Evolutionary conservation across 208 protist genomes (phyloP).

Genomic region (Crithidia brevicula): DNA sequence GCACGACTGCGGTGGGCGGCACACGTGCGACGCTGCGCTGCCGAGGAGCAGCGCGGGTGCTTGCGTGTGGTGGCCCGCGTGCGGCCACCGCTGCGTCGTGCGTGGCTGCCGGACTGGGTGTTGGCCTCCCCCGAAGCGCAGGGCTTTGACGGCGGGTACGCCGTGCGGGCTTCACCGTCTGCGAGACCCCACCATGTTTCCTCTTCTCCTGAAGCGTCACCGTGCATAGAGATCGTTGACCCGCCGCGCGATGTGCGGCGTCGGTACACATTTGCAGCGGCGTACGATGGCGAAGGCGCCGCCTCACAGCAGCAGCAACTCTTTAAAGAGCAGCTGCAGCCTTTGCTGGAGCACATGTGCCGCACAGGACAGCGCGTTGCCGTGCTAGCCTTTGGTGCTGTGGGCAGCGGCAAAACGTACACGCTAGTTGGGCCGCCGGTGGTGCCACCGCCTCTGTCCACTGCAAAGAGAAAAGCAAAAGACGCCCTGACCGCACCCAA

Average conservation of each 20-base stretch:
- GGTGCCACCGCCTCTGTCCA: conserved; percentile 8
- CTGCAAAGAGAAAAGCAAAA: not conserved
- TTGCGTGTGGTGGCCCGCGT: conserved; percentile 34
- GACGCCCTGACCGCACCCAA: not conserved
- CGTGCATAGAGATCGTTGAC: conserved; percentile 24
- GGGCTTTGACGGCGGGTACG: conserved; percentile 21
- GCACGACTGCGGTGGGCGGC: conserved; percentile 32
- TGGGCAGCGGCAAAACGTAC: conserved; percentile 75
- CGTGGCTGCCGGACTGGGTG: conserved; percentile 27
- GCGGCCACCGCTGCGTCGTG: conserved; percentile 18
- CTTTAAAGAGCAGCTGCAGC: conserved; percentile 38
- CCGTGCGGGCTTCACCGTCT: conserved; percentile 7
- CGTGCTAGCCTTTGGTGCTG: conserved; percentile 69
- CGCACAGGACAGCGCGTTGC: conserved; percentile 38
- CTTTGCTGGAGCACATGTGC: conserved; percentile 46
- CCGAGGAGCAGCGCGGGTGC: conserved; percentile 27
- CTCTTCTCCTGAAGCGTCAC: not conserved
- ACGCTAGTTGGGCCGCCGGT: conserved; percentile 55
- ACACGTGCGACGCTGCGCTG: conserved; percentile 33
- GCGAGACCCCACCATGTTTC: not conserved
- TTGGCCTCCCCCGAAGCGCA: conserved; percentile 5
- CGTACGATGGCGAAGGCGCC: conserved; percentile 14
- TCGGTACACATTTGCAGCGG: conserved; percentile 17
- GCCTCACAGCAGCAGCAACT: conserved; percentile 22
- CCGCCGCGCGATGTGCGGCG: conserved; percentile 19